phyloP scores from a whole-genome alignment of 2,329 filamentous ascomycete genomes.

The Aschersonia sp. region DNA sequence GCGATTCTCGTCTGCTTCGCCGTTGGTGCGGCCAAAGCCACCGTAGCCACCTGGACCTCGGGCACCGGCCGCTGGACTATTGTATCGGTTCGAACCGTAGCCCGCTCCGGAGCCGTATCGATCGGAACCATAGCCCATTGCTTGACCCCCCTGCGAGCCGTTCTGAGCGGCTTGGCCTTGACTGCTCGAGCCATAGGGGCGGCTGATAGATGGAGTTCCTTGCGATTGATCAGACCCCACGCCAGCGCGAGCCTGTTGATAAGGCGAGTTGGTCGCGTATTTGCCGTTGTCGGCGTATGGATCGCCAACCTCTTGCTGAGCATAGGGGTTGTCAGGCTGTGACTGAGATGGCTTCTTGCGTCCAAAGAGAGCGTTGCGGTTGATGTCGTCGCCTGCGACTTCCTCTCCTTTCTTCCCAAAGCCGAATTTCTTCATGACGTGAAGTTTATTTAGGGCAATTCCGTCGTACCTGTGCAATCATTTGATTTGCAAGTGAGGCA shows the following conservation, averaged over 20 bases:
- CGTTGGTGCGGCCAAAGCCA: constrained; percentile 34
- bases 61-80: constrained; percentile 14
- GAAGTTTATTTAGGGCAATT: neutral
- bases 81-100: constrained; percentile 36
- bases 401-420: constrained; percentile 41
- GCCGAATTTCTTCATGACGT: constrained; percentile 43
- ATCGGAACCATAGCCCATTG: constrained; percentile 35
- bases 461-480: too few species aligned
- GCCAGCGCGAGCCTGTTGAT: constrained; percentile 27
- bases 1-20: constrained; percentile 35
- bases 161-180: constrained; percentile 4
- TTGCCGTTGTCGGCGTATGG: constrained; percentile 36
- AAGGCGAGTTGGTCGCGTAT: constrained; percentile 28
- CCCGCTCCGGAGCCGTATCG: constrained; percentile 35
- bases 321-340: constrained; percentile 41
- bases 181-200: constrained; percentile 6
- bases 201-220: constrained; percentile 12
- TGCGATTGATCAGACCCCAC: constrained; percentile 15
- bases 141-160: constrained; percentile 10
- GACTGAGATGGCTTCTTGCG: constrained; percentile 35
- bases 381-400: constrained; percentile 24
- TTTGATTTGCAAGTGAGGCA: too few species aligned
- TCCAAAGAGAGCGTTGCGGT: constrained; percentile 36
- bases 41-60: constrained; percentile 45
- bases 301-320: constrained; percentile 33